Conservation (phyloP, 176 grass and related monocot species). For the Chrysopogon serrulatus region DNA sequence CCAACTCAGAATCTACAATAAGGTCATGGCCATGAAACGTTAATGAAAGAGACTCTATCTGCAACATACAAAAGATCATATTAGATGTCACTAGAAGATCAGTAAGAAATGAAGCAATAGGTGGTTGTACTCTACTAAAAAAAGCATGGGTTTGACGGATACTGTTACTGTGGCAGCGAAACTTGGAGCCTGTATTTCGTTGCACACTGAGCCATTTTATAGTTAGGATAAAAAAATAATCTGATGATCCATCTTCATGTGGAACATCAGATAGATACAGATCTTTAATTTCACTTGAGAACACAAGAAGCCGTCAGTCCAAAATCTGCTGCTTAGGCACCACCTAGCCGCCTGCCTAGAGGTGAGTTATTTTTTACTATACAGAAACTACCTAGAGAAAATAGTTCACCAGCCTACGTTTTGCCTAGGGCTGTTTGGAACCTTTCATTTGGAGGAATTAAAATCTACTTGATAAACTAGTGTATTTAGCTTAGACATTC, state of each 20-base stretch:
- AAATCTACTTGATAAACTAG: too few relatives aligned
- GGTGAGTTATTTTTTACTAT: neutral
- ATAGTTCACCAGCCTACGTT: neutral
- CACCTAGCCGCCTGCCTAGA: too few relatives aligned
- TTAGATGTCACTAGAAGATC: neutral
- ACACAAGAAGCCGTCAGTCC: neutral
- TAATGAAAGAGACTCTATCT: constrained; percentile 91
- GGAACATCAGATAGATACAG: neutral
- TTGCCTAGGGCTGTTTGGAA: too few relatives aligned
- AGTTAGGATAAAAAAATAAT: neutral
- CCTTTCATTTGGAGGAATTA: too few relatives aligned
- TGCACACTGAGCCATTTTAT: neutral
- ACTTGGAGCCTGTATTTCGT: neutral
- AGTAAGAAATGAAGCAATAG: neutral
- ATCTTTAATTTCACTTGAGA: neutral
- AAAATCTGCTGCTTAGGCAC: neutral
- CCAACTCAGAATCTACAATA: constrained; percentile 95
- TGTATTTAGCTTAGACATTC: too few relatives aligned
- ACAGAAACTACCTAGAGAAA: neutral
- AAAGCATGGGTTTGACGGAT: neutral
- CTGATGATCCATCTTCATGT: neutral
- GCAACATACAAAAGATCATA: constrained; percentile 22
- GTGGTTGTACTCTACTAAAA: neutral
- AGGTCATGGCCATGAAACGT: constrained; percentile 99
- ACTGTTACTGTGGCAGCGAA: neutral